phyloP scores from a whole-genome alignment of 208 protist species.

The Leptomonas pyrrhocoris region DNA sequence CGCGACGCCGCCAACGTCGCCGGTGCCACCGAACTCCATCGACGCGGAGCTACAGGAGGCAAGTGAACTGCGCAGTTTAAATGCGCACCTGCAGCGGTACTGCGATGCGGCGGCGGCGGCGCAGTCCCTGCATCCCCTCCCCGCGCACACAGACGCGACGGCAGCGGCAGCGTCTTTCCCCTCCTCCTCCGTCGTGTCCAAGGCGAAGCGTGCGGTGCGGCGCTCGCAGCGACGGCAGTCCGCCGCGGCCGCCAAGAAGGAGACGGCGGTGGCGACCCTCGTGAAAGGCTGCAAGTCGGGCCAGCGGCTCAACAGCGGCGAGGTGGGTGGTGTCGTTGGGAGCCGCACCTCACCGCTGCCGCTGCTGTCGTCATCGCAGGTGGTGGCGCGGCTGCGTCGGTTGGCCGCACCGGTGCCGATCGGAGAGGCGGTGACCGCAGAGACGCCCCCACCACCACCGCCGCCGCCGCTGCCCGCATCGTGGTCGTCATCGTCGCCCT shows the following conservation, averaged over 20 bases:
- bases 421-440: constrained; percentile 1
- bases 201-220: constrained; percentile 1
- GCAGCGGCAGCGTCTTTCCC: not conserved
- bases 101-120: not conserved
- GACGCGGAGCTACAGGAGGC: constrained; percentile 6
- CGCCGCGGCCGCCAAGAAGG: constrained; percentile 16
- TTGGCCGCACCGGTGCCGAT: constrained; percentile 26
- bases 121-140: not conserved
- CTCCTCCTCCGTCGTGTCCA: not conserved
- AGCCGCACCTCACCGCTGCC: too few species aligned
- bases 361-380: constrained; percentile 2
- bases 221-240: constrained; percentile 13
- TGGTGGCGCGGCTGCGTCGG: constrained; percentile 27
- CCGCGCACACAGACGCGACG: not conserved
- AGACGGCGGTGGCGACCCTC: constrained; percentile 15
- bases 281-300: constrained; percentile 2
- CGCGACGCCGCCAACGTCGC: not conserved
- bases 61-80: not conserved
- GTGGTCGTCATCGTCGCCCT: constrained; percentile 27
- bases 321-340: not conserved
- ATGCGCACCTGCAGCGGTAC: constrained; percentile 8
- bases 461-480: constrained; percentile 15
- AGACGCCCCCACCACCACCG: not conserved
- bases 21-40: constrained; percentile 13
- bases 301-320: not conserved